A percentile compares a stretch with the other conserved stretches of the same genome.
Conservation (phyloP, 2,329 filamentous ascomycete species). For the Penicillium oxalicum region DNA sequence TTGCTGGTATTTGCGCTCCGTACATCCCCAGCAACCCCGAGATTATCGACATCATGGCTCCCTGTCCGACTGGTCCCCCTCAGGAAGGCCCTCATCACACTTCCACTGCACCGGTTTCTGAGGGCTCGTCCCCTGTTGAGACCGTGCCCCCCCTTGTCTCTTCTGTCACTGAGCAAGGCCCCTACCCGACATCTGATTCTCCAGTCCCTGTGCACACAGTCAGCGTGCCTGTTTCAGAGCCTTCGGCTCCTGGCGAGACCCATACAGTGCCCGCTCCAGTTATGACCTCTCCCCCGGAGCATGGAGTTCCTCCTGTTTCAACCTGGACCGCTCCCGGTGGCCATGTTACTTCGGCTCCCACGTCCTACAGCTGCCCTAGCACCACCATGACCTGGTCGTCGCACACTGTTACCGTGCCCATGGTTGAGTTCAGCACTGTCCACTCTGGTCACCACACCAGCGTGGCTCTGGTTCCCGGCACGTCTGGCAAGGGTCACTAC, state of each 20-base stretch:
- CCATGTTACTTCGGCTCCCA: constrained; percentile 9
- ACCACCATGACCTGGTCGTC: constrained; percentile 34
- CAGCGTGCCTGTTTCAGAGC: too few relatives aligned
- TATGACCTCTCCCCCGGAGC: too few relatives aligned
- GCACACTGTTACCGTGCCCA: constrained; percentile 37
- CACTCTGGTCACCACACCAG: constrained; percentile 16
- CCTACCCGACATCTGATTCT: too few relatives aligned
- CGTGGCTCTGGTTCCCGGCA: constrained; percentile 1
- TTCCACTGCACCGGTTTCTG: constrained; percentile 8
- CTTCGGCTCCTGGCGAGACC: too few relatives aligned
- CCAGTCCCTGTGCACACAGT: too few relatives aligned
- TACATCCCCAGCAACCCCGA: constrained; percentile 68
- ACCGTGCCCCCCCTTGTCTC: too few relatives aligned
- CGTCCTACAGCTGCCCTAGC: constrained; percentile 17
- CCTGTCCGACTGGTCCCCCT: constrained; percentile 38
- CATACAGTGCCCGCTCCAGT: too few relatives aligned
- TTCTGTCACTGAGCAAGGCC: too few relatives aligned
- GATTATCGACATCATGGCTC: constrained; percentile 45
- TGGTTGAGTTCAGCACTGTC: constrained; percentile 33
- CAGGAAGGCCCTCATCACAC: not conserved
- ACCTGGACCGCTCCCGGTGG: not conserved
- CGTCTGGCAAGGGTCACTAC: not conserved
- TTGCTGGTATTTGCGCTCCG: constrained; percentile 80
- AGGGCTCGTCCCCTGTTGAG: not conserved
- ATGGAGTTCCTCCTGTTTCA: not conserved